Conservation (phyloP, 2,329 filamentous ascomycete species). For the Colletotrichum caudatum region DNA sequence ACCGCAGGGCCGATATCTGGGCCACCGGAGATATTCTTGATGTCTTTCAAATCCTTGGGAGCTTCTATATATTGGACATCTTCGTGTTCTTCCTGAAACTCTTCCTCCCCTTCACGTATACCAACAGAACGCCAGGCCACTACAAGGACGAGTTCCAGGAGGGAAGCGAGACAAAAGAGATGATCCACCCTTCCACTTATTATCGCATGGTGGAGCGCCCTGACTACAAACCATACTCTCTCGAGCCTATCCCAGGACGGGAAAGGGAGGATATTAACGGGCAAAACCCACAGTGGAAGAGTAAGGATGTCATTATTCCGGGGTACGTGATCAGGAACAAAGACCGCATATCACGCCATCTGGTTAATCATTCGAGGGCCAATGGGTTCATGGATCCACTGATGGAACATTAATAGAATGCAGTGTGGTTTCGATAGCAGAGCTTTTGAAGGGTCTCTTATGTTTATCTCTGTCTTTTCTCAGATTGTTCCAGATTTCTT, state of each 20-base stretch:
- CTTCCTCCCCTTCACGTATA: constrained; percentile 13
- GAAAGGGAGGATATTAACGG: background rate
- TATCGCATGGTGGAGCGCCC: background rate
- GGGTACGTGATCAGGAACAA: constrained; percentile 23
- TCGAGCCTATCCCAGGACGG: background rate
- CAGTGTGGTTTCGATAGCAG: background rate
- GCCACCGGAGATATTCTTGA: constrained; percentile 25
- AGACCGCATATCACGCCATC: constrained; percentile 9
- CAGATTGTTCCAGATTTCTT: background rate
- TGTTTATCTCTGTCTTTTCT: background rate
- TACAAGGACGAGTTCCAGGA: constrained; percentile 17
- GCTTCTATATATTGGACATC: background rate
- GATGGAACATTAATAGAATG: background rate
- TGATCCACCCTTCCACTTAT: constrained; percentile 32
- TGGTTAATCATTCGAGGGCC: background rate
- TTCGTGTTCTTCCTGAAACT: constrained; percentile 18
- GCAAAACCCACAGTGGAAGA: constrained; percentile 17
- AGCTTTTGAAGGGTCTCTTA: background rate
- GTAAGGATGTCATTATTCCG: constrained; percentile 9
- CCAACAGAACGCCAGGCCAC: constrained; percentile 30
- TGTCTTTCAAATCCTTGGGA: background rate
- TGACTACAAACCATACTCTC: background rate
- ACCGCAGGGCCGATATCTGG: constrained; percentile 18
- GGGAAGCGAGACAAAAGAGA: constrained; percentile 20
- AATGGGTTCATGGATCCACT: background rate